Evolutionary conservation across 805 yeast genomes (phyloP), one percentile per base, ranked within the genome.

Genomic region (Candida dajiaensis): DNA sequence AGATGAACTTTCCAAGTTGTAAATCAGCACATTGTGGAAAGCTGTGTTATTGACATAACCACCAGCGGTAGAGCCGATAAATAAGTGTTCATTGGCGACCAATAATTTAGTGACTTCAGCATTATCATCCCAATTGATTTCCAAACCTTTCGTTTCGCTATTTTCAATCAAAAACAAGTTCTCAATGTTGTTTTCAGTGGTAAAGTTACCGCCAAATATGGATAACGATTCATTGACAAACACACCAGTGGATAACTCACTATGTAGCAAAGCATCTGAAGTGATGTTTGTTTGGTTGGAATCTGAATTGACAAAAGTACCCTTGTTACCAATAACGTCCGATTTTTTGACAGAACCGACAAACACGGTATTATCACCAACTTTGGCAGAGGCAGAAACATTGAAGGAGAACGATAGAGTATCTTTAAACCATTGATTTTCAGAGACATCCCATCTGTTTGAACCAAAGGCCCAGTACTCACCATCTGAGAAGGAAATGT

Each of bases 181-280:
- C 4, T 63, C 42, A 1, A 43, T 18, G n/a, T 50, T 55, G 0
- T 56, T 43, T 45, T 61, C 61, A 6, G 55, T 54, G 9, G 56
- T 59, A 56, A 83, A 81, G 3, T 66, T 62, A 19, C 92, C 94
- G 9, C 86, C 89, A 42, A 85, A 63, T 0, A 77, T 74, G 37
- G 81, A 66, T 11, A 73, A 50, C 0, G 81, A 60, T 12, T 67
- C 67, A 58, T 85, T 83, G 41, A 72, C 54, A 50, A 62, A 72
- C 1, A 63, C 52, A 13, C 76, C 80, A 43, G 60, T 50, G 42
- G 61, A 52, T 21, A 72, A 49, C 1, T 54, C 29, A 40, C 62
- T 56, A 40, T 57, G 23, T 3, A 41, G n/a, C 28, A 51, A 21
- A 3, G 44, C 18, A 28, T 52, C 54, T 25, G 33, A 13, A 2